Conservation (phyloP, 225 moss, liverwort and hornwort genomes). For the Polytrichum commune region DNA sequence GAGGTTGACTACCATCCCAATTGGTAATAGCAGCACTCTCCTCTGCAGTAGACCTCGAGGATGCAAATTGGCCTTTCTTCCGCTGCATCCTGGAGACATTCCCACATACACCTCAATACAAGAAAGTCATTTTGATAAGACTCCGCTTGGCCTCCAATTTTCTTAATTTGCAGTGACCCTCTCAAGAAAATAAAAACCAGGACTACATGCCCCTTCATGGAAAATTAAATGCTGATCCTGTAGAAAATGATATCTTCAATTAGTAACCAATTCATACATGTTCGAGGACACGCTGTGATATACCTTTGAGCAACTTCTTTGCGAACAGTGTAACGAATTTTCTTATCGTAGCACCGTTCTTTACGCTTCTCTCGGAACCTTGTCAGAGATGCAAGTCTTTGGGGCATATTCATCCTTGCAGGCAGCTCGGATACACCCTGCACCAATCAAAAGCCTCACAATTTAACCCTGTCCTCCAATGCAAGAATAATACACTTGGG, state of each 20-base stretch:
- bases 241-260: neutral
- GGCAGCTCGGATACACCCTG: conserved; percentile 92
- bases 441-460: neutral
- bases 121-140: neutral
- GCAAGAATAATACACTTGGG: neutral
- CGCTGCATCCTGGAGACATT: conserved; percentile 74
- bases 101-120: neutral
- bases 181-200: too few relatives aligned
- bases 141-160: too few relatives aligned
- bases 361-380: conserved; percentile 95
- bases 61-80: conserved; percentile 94
- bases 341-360: conserved; percentile 93
- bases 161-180: too few relatives aligned
- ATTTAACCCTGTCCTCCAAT: neutral
- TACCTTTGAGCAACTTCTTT: conserved; percentile 98
- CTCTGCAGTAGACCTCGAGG: conserved; percentile 60
- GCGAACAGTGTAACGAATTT: conserved; percentile 89
- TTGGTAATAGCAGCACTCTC: conserved; percentile 56
- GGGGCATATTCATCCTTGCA: conserved; percentile 96
- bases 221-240: too few relatives aligned
- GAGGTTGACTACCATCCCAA: conserved; percentile 68
- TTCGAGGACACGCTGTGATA: neutral
- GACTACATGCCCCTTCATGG: too few relatives aligned
- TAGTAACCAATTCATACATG: neutral
- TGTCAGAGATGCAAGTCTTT: conserved; percentile 85